These are phyloP conservation scores for Dendrocalamus latiflorus DNA, from an alignment of 202 grass and related monocot genomes.

Conservation along the genomic window DNA sequence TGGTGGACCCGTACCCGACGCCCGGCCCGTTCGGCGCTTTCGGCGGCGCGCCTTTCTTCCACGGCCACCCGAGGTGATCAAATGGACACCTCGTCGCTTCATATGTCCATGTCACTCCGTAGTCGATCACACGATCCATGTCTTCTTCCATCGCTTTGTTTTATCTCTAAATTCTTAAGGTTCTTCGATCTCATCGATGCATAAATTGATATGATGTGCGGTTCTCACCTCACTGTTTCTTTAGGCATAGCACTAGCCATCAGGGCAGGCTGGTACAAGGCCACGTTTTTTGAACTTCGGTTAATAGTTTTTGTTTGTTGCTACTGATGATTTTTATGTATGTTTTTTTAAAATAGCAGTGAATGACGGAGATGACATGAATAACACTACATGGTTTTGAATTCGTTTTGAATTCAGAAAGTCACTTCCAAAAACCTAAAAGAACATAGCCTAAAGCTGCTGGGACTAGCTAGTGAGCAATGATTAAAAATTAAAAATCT, in stretches of 20 bases:
- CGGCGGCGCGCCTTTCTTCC: constrained; percentile 53
- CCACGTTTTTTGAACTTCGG: too few species aligned
- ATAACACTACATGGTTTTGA: too few species aligned
- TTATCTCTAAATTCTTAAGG: constrained; percentile 32
- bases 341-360: too few species aligned
- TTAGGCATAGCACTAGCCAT: constrained; percentile 9
- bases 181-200: constrained; percentile 18
- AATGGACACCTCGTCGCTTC: background rate
- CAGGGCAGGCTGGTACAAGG: constrained; percentile 4
- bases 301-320: too few species aligned
- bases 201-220: constrained; percentile 46
- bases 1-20: constrained; percentile 87
- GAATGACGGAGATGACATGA: too few species aligned
- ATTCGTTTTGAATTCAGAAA: too few species aligned
- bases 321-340: too few species aligned
- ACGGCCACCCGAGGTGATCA: constrained; percentile 66
- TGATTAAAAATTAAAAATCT: constrained; percentile 44
- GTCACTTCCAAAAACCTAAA: too few species aligned
- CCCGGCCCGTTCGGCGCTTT: constrained; percentile 41
- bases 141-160: background rate
- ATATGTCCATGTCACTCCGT: constrained; percentile 2
- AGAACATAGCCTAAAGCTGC: too few species aligned
- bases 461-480: constrained; percentile 22
- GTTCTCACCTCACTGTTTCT: constrained; percentile 11
- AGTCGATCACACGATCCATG: background rate